Percentiles rank a stretch among this genome's conserved stretches.
Conservation (phyloP, 768 basidiomycete genomes). For the Naganishia antarctica region DNA sequence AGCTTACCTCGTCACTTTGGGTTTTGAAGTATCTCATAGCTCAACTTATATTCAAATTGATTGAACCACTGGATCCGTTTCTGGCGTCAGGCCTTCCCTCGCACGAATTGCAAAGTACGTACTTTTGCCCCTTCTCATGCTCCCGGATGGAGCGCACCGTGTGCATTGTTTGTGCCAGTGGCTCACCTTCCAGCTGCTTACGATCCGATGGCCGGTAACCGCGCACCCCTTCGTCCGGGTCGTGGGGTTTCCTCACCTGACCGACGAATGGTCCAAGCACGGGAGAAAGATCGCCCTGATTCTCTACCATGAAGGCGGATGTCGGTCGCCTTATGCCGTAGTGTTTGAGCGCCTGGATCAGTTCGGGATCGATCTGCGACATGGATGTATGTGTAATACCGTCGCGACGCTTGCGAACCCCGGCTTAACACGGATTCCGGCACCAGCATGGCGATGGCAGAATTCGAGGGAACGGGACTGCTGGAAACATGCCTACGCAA, state of each 20-base stretch:
- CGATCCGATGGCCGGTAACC: background rate
- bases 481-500: background rate
- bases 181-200: background rate
- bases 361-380: constrained; percentile 67
- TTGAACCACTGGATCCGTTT: no score
- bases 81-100: no score
- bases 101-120: no score
- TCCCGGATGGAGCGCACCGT: background rate
- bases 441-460: constrained; percentile 53
- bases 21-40: no score
- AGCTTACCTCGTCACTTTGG: no score
- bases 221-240: background rate
- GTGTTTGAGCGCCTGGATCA: constrained; percentile 70
- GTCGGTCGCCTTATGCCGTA: constrained; percentile 75
- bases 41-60: no score
- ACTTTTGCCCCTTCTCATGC: background rate
- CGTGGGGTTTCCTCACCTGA: constrained; percentile 1
- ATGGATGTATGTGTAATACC: constrained; percentile 84
- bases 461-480: background rate
- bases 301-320: constrained; percentile 61
- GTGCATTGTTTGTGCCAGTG: background rate
- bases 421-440: constrained; percentile 64
- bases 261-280: background rate
- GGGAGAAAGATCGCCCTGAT: background rate
- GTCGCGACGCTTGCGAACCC: constrained; percentile 72